Evolutionary conservation across 1,284 basidiomycete species (phyloP).

Genomic region (Fomitopsis betulina): DNA sequence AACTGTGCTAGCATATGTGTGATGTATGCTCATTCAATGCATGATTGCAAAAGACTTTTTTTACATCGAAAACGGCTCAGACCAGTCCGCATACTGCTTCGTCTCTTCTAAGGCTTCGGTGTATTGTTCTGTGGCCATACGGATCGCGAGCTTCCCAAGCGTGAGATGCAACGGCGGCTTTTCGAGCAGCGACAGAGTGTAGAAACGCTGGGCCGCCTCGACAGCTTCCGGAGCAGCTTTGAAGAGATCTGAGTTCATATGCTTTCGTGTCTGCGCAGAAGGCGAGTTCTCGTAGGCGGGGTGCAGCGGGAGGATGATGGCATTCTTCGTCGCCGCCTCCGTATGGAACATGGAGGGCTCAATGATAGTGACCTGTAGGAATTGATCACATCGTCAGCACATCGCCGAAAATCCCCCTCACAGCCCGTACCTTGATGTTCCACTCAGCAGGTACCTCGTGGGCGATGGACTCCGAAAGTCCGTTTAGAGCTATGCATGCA

Average conservation of each 20-base stretch:
- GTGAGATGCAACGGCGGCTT: slow-evolving; percentile 10
- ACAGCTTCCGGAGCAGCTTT: neutral
- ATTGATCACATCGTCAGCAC: neutral
- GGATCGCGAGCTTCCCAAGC: slow-evolving; percentile 5
- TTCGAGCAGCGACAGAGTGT: neutral
- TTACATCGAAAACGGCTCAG: neutral
- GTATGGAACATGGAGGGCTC: neutral
- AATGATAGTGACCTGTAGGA: neutral
- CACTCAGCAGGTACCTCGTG: slow-evolving; percentile 33
- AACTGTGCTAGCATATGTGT: too few relatives aligned
- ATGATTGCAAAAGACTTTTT: too few relatives aligned
- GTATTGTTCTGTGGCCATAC: neutral
- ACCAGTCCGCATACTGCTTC: neutral
- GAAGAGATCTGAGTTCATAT: neutral
- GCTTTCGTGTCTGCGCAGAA: neutral
- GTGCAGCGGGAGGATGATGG: neutral
- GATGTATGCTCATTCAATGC: too few relatives aligned
- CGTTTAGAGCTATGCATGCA: slow-evolving; percentile 20
- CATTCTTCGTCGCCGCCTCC: neutral
- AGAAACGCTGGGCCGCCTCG: slow-evolving; percentile 3
- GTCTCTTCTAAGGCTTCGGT: neutral
- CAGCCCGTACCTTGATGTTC: slow-evolving; percentile 34
- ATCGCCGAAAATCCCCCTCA: too few relatives aligned
- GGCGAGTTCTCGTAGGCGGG: slow-evolving; percentile 1
- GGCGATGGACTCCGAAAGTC: slow-evolving; percentile 26